A percentile compares a stretch with the other conserved stretches of the same genome.
phyloP scores from a whole-genome alignment of 768 basidiomycete genomes.

The Russula virescens region DNA sequence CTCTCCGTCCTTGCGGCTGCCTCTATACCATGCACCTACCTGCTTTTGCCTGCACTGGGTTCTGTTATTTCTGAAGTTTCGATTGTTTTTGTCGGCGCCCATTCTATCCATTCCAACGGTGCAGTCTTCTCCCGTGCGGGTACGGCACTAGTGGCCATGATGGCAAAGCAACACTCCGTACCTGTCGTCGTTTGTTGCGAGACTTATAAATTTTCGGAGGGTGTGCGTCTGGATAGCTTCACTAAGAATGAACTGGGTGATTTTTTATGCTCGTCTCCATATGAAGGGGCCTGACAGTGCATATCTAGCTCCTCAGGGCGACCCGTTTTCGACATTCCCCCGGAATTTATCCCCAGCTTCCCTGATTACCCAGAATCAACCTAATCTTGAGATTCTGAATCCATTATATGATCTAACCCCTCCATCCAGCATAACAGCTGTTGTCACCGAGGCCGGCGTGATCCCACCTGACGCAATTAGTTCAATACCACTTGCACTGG shows the following conservation, averaged over 20 bases:
- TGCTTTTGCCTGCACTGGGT: constrained; percentile 80
- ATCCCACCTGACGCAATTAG: constrained; percentile 91
- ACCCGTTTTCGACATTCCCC: constrained; percentile 32
- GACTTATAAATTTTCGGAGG: constrained; percentile 97
- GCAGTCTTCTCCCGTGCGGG: constrained; percentile 91
- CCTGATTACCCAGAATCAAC: constrained; percentile 30
- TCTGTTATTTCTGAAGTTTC: constrained; percentile 76
- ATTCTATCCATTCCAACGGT: constrained; percentile 92
- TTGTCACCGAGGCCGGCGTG: constrained; percentile 94
- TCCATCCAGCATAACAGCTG: constrained; percentile 85
- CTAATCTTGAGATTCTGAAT: constrained; percentile 71
- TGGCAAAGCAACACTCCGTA: constrained; percentile 81
- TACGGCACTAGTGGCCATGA: constrained; percentile 94
- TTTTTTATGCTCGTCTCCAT: constrained; percentile 22
- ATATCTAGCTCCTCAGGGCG: constrained; percentile 30
- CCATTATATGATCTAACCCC: constrained; percentile 94
- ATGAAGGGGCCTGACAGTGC: background rate
- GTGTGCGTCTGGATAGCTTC: constrained; percentile 88
- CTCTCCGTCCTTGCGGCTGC: constrained; percentile 62
- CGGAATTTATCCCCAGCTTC: constrained; percentile 32
- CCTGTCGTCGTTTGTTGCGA: constrained; percentile 97
- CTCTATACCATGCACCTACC: constrained; percentile 82
- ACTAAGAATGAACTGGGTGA: constrained; percentile 93
- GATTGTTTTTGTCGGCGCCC: constrained; percentile 85
- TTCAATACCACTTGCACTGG: constrained; percentile 69